A percentile compares a stretch with the other conserved stretches of the same genome.
Evolutionary conservation across 75 land plant genomes (phyloP).

Genomic region (Pinus tabuliformis): DNA sequence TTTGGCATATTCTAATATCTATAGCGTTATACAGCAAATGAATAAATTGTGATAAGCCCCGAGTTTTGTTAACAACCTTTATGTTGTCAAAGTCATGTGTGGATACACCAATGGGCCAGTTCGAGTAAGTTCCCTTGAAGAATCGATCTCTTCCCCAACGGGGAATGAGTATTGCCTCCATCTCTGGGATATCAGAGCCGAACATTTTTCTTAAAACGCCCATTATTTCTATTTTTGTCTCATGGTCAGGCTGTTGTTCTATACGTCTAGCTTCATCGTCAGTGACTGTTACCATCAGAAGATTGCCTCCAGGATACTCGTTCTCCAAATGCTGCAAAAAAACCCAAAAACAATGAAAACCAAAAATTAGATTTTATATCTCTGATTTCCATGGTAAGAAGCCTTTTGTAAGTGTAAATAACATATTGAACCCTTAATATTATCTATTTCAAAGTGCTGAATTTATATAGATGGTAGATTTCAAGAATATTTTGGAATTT

Average conservation of each 20-base stretch:
- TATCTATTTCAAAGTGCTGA: no score
- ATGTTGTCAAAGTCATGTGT: slow-evolving; percentile 9
- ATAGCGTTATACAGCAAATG: background rate
- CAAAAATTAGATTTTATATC: background rate
- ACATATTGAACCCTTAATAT: no score
- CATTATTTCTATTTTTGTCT: slow-evolving; percentile 69
- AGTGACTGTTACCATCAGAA: slow-evolving; percentile 74
- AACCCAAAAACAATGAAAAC: background rate
- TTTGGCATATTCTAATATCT: background rate
- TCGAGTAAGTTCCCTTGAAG: slow-evolving; percentile 31
- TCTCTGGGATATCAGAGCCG: slow-evolving; percentile 58
- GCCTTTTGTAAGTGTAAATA: no score
- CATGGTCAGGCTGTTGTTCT: slow-evolving; percentile 63
- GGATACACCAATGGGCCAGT: slow-evolving; percentile 44
- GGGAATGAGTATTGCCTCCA: slow-evolving; percentile 60
- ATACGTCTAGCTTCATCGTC: slow-evolving; percentile 76
- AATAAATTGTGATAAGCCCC: no score
- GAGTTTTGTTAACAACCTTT: background rate
- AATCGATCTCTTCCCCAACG: slow-evolving; percentile 37
- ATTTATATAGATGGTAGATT: no score
- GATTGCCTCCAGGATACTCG: slow-evolving; percentile 68
- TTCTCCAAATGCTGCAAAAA: slow-evolving; percentile 62
- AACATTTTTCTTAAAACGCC: slow-evolving; percentile 65
- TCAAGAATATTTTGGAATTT: no score
- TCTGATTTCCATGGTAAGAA: background rate